Percentiles rank a stretch among this genome's conserved stretches.
Evolutionary conservation across 768 basidiomycete species (phyloP).

Genomic region (Vararia minispora): DNA sequence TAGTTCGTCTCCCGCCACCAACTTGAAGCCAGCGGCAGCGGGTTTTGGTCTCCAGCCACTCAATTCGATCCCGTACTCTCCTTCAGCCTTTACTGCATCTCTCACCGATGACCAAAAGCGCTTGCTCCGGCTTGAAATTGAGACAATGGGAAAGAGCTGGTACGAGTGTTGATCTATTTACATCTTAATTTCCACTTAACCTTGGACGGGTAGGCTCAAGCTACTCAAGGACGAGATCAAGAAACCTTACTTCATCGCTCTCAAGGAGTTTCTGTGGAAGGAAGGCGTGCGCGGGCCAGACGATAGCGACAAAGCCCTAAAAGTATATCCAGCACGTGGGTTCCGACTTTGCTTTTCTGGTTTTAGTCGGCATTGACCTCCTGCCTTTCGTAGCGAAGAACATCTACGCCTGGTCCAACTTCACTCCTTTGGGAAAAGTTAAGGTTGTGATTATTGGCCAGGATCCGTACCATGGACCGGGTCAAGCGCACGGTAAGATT

Average conservation of each 20-base stretch:
- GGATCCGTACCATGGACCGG: slow-evolving; percentile 74
- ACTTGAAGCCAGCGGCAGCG: background rate
- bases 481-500: slow-evolving; percentile 73
- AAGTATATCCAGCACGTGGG: slow-evolving; percentile 75
- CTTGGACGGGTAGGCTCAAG: slow-evolving; percentile 44
- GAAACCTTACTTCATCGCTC: slow-evolving; percentile 63
- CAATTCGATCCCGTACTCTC: slow-evolving; percentile 62
- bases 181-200: background rate
- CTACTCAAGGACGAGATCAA: slow-evolving; percentile 62
- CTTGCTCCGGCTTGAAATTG: slow-evolving; percentile 57
- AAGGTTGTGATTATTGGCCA: slow-evolving; percentile 86
- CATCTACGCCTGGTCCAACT: slow-evolving; percentile 85
- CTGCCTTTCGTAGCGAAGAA: slow-evolving; percentile 43
- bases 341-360: slow-evolving; percentile 2
- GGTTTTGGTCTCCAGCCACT: slow-evolving; percentile 22
- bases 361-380: background rate
- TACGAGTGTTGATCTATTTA: slow-evolving; percentile 20
- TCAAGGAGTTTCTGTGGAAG: slow-evolving; percentile 61
- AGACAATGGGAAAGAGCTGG: slow-evolving; percentile 69
- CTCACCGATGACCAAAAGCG: slow-evolving; percentile 46
- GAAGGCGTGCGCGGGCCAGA: slow-evolving; percentile 47
- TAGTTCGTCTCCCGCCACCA: slow-evolving; percentile 1
- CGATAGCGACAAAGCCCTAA: slow-evolving; percentile 33
- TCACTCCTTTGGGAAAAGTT: slow-evolving; percentile 72
- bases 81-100: slow-evolving; percentile 38